phyloP scores from a whole-genome alignment of 2,329 filamentous ascomycete species.

The Knoxdaviesia proteae region DNA sequence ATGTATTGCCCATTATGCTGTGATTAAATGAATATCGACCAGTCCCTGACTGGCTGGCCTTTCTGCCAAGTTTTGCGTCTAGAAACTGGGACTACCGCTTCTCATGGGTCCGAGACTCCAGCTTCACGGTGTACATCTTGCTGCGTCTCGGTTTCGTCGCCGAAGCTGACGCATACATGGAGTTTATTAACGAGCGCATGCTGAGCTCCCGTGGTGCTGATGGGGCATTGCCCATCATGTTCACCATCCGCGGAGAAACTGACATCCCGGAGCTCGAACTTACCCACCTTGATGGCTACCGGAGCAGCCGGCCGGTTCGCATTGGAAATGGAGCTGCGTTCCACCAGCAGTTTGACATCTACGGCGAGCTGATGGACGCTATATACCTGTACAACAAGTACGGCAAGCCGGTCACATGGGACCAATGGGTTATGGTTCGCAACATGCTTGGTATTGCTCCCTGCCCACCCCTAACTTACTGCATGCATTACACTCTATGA shows the following conservation, averaged over 20 bases:
- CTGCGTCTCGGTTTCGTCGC: constrained; percentile 54
- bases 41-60: background rate
- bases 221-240: constrained; percentile 58
- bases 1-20: constrained; percentile 1
- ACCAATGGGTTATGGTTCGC: constrained; percentile 52
- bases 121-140: constrained; percentile 60
- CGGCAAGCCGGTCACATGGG: constrained; percentile 56
- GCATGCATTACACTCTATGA: too few species aligned
- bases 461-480: too few species aligned
- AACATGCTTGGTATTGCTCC: constrained; percentile 31
- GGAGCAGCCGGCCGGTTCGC: constrained; percentile 48
- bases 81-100: constrained; percentile 57
- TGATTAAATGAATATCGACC: constrained; percentile 2
- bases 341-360: constrained; percentile 61
- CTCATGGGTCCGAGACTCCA: constrained; percentile 59
- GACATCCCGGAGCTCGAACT: constrained; percentile 53
- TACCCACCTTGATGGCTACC: constrained; percentile 51
- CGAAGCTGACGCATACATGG: constrained; percentile 61
- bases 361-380: constrained; percentile 57
- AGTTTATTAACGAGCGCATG: constrained; percentile 55
- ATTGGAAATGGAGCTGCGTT: constrained; percentile 61
- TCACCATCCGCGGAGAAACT: constrained; percentile 54
- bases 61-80: background rate
- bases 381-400: constrained; percentile 67
- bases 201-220: constrained; percentile 36